Base-by-base conservation (phyloP, 805 yeast species). In the Saturnispora diversa region DNA sequence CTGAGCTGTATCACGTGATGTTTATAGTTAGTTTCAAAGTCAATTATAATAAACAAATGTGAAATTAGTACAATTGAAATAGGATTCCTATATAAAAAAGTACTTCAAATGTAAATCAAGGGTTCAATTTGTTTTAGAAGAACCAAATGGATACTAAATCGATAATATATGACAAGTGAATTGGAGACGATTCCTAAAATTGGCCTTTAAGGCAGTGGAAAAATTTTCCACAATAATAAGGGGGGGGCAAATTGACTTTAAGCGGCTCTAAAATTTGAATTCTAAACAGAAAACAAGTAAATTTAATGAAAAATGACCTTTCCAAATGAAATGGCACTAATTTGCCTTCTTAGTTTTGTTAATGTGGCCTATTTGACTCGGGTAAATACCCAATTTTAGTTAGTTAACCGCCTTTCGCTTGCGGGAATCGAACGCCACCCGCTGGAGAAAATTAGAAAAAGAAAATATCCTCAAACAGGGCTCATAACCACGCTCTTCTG, bases 401-500 rank as follows among this genome's bases (percentile, higher is more conserved):
- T 17, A 12, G 13, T 25, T 30, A 11, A 23, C 11, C 12, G 24
- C 30, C 25, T 30, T 29, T 39, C 22, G 21, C 35, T 24, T 39
- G 15, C 27, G 19, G 37, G 42, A 32, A n/a, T 37, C 39, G 39
- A 37, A 37, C 39, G 34, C 34, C 34, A 37, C 33, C 33, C 6
- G 13, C 12, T 13, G n/a, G n/a, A n/a, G 22, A 37, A 25, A 26
- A 15, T 26, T 25, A 22, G 12, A 11, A 6, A 21, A 5, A 12
- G 15, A n/a, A 12, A 17, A 12, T 7, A n/a, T 15, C 6, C 26
- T 13, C 22, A 5, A 7, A 3, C 33, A 15, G 37, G 36, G 42
- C 37, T 24, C 42, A 21, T 39, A 39, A 39, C 42, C 42, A 11
- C 16, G 37, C 42, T 31, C 42, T 32, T 39, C 12, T 31, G 42